A percentile compares a stretch with the other conserved stretches of the same genome.
Evolutionary conservation across 2,329 filamentous ascomycete species (phyloP).

Genomic region (Penicillium sp.): DNA sequence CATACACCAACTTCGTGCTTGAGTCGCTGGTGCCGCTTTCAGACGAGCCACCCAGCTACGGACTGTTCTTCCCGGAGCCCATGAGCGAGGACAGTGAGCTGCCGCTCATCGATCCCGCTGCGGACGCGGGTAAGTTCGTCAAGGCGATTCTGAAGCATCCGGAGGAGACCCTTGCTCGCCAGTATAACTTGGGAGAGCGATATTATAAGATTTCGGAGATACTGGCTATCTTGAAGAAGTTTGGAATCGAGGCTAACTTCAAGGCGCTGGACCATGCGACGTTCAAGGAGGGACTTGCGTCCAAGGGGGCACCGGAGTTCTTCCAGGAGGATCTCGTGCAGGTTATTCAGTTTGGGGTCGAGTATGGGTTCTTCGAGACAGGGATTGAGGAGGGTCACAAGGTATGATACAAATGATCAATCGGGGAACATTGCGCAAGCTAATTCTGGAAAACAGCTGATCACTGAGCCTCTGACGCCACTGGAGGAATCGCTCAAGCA

Average conservation of each 20-base stretch:
- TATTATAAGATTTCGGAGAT: conserved; percentile 50
- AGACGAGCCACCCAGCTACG: neutral
- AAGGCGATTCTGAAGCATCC: conserved; percentile 39
- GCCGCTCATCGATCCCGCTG: conserved; percentile 18
- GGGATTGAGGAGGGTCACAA: neutral
- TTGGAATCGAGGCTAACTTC: conserved; percentile 39
- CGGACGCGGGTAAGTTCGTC: conserved; percentile 26
- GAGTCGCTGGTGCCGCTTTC: conserved; percentile 9
- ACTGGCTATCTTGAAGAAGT: conserved; percentile 45
- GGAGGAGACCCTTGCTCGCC: conserved; percentile 49
- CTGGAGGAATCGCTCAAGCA: neutral
- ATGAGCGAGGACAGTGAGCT: conserved; percentile 1
- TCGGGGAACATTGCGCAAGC: neutral
- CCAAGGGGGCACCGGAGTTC: conserved; percentile 44
- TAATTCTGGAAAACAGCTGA: neutral
- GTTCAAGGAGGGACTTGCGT: conserved; percentile 46
- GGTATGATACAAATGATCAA: neutral
- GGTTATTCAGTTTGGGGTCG: conserved; percentile 56
- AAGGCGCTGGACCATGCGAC: neutral
- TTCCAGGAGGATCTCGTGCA: conserved; percentile 56
- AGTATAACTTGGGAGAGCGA: conserved; percentile 49
- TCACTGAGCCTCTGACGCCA: neutral
- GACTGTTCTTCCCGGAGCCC: conserved; percentile 3
- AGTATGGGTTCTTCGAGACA: conserved; percentile 58
- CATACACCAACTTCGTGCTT: conserved; percentile 14